Evolutionary conservation across 768 basidiomycete species (phyloP).

Genomic region (Phanerochaete sordida): DNA sequence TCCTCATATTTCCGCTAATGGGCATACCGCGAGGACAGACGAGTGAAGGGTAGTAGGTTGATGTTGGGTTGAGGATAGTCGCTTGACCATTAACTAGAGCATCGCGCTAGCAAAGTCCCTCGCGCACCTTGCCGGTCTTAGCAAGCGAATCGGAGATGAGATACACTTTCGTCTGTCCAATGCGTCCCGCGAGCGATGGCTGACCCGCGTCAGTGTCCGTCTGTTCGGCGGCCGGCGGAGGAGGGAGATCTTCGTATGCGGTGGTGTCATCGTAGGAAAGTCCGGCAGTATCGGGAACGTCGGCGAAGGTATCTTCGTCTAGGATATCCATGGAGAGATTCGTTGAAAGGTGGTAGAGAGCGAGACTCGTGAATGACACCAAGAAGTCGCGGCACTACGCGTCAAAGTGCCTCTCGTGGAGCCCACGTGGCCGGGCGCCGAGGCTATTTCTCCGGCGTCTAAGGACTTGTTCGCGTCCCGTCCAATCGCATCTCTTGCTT

Average conservation of each 20-base stretch:
- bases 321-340: conserved; percentile 26
- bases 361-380: not conserved
- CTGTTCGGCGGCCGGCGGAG: not conserved
- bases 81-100: conserved; percentile 42
- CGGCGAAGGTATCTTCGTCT: conserved; percentile 5
- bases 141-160: conserved; percentile 63
- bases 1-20: conserved; percentile 46
- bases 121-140: conserved; percentile 72
- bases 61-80: conserved; percentile 1
- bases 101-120: conserved; percentile 34
- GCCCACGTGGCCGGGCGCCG: not conserved
- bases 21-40: not conserved
- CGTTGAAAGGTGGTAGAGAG: too few relatives aligned
- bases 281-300: conserved; percentile 30
- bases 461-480: not conserved
- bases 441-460: not conserved
- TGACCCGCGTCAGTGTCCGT: conserved; percentile 19
- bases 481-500: not conserved
- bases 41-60: not conserved
- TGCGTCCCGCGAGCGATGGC: conserved; percentile 56
- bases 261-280: conserved; percentile 57
- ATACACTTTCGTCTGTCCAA: conserved; percentile 73
- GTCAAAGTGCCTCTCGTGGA: not conserved
- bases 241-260: conserved; percentile 41
- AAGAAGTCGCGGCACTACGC: not conserved